Base-by-base conservation (phyloP, 306 rosid genomes). In the Castanea crenata region DNA sequence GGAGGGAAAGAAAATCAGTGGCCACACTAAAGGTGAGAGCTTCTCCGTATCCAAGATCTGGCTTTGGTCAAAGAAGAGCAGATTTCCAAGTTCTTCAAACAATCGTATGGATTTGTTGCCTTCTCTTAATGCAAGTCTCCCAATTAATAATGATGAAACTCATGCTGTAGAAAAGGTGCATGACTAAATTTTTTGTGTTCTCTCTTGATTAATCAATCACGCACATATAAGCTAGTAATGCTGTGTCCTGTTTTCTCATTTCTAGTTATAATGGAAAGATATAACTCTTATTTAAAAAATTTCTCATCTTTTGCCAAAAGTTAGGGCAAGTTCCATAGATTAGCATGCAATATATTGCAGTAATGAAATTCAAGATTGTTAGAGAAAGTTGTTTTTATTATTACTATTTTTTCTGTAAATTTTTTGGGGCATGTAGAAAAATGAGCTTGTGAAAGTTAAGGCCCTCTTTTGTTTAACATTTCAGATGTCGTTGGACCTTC, bases 21-120 rank as follows among this genome's bases (percentile, higher is more conserved):
- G 79, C 13, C 70, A 85, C 58, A 63, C 64, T 3, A 91, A 77
- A 77, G 90, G 90, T 54, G 99, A 94, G 69, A 94, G 99, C 88
- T 91, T 92, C 58, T 94, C 99, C 20, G 93, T 94, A 58, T 94
- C 99, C 4, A 94, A 94, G 86, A 94, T 91, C 63, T 94, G 97
- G 99, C 97, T 89, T 27, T 92, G 97, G 98, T 86, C 94, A 19
- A 87, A 86, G 74, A 89, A 83, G 67, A 85, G 76, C 84, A 86
- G 58, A 25, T 83, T 84, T 73, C 84, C 85, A 56, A 74, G 55
- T 69, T 88, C 82, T 80, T 85, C 87, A 18, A 75, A 79, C 82
- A 73, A 41, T 34, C 81, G 63, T 75, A 82, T 86, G 21, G 73
- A 73, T 71, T 1, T 81, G 68, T 78, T 83, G 49, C 79, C 90